Base-by-base conservation (phyloP, 768 basidiomycete species). In the Crepidotus variabilis region DNA sequence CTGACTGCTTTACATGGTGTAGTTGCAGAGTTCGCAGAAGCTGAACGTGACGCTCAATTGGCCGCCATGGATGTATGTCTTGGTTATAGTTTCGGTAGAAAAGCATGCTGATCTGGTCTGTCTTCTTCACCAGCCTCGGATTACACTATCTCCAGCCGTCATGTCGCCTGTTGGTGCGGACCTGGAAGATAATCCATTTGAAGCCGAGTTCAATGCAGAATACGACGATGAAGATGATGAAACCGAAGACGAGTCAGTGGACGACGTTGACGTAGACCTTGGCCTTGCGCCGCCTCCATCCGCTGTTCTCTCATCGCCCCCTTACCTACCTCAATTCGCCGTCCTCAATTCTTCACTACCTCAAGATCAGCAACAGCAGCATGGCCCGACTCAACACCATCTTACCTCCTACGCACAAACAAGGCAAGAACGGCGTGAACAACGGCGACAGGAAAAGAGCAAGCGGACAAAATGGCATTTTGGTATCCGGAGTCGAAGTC, bases 391-490 rank as follows among this genome's bases (percentile, higher is more conserved):
- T 58, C 86, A 82, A 56, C 87, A 90, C 63, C 86, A 90, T 58
- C 81, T 89, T 11, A 78, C 85, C 0, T 85, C 86, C 2, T 90
- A 88, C 48, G 80, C 81, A 16, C 80, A 81, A 36, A 85, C 80
- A 28, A 79, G 78, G 63, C 67, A 81, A 46, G 77, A 78, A 33
- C 69, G 67, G 61, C 66, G 81, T 45, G 77, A 78, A 36, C 69
- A 68, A 61, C 72, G 71, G 51, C 58, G 71, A 54, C 85, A 85
- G 65, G 84, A 86, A 75, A 90, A 87, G 67, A 82, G 84, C 54
- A 85, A 88, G 58, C 85, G 88, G 58, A 90, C 90, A 14, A 88
- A 93, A 60, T 98, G 97, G 97, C 97, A 99, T 69, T 99, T 98
- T 66, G 97, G 97, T 7, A 98, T 99, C 39, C 82, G 97, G 32